Evolutionary conservation across 345 rosid genomes (phyloP), one percentile per base, ranked within the genome.

Genomic region (Eucalyptus paniculata): DNA sequence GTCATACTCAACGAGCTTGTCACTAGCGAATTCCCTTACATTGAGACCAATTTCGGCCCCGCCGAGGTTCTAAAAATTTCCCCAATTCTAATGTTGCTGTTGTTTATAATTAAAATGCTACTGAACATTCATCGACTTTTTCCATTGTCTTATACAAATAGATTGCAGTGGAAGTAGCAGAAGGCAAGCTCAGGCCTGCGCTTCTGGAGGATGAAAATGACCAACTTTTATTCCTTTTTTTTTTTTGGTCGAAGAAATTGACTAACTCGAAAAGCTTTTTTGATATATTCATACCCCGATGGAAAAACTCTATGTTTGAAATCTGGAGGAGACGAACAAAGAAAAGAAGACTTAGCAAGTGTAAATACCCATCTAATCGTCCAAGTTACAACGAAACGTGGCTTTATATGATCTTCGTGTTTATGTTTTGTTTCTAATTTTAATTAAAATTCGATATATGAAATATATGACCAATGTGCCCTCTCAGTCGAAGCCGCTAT

Each of bases 141-240:
- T 58, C 13, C 67, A 26, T 12, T 23, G 37, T 42, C 11, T 3
- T 42, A 11, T 19, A 14, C 16, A 86, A 26, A 42, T 80, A 95
- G 96, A 95, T 94, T 87, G 96, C 93, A 2, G 85, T 94, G 94
- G 94, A 93, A 90, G 95, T 93, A 44, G 96, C 88, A 45, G 96
- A 94, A 58, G 95, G 95, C 4, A 89, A 50, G 28, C 91, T 93
- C 53, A 93, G 93, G 91, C 95, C 95, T 6, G 88, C 85, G 26
- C 94, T 93, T 50, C 93, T 92, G 6, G 93, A 90, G 82, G 94
- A 93, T 53, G 53, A 82, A n/a, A 50, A 91, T 44, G 93, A 87
- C 21, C 19, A 16, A 16, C 19, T 15, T 16, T 50, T 37, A 3
- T 37, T 37, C 37, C 37, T 50, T 16, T 16, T 50, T 2, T 50